phyloP scores from a whole-genome alignment of 441 rosid genomes.

The Mallotus japonicus region DNA sequence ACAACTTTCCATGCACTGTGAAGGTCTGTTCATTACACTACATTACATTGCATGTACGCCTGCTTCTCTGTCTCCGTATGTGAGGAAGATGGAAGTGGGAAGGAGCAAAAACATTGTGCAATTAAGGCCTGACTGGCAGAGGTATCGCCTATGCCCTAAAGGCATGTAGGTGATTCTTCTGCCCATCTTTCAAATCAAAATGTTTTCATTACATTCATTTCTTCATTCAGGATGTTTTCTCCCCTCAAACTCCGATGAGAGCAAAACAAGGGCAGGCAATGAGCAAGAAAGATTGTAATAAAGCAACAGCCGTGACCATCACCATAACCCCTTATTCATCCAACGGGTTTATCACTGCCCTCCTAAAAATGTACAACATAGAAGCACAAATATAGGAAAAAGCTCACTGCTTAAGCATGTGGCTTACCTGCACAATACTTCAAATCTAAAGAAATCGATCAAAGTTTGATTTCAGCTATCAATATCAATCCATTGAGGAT shows the following conservation, averaged over 20 bases:
- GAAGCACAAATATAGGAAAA: background rate
- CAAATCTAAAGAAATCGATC: background rate
- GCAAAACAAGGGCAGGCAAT: conserved; percentile 12
- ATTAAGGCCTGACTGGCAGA: conserved; percentile 13
- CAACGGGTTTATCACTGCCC: background rate
- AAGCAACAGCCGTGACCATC: background rate
- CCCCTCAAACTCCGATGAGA: conserved; percentile 12
- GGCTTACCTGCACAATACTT: conserved; percentile 4
- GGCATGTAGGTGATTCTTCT: conserved; percentile 19
- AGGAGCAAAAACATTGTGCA: background rate
- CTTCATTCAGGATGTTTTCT: conserved; percentile 1
- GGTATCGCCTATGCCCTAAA: conserved; percentile 13
- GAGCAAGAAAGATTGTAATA: background rate
- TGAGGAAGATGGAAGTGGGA: background rate
- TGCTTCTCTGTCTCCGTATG: background rate
- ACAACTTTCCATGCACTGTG: background rate
- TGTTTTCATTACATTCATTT: conserved; percentile 13
- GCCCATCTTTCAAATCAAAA: conserved; percentile 27
- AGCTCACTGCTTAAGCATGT: background rate
- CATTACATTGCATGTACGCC: background rate
- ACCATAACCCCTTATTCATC: background rate
- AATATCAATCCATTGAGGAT: background rate
- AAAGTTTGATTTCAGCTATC: conserved; percentile 5
- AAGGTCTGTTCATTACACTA: background rate
- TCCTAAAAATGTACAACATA: background rate